Conservation (phyloP, 306 rosid genomes). For the Astragalus glycyphyllos region DNA sequence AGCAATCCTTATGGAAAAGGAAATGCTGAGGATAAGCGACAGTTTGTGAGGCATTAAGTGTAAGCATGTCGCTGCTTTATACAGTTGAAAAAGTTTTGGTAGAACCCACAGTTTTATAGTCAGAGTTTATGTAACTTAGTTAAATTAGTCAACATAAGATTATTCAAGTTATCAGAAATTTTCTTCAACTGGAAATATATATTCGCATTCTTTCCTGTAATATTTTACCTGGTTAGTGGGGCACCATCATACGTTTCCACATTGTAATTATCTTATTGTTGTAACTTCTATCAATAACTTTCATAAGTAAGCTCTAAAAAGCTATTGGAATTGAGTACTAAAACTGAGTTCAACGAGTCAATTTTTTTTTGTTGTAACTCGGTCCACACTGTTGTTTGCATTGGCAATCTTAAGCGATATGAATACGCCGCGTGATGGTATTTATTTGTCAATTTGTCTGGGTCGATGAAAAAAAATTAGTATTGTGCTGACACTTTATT, state of each 20-base stretch:
- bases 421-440: too few species aligned
- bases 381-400: too few species aligned
- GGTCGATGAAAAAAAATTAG: too few species aligned
- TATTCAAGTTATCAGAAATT: conserved; percentile 8
- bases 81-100: conserved; percentile 48
- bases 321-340: neutral
- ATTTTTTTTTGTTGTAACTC: too few species aligned
- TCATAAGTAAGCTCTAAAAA: neutral
- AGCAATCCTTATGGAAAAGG: conserved; percentile 73
- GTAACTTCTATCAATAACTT: conserved; percentile 15
- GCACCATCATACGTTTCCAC: neutral
- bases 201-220: neutral
- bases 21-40: conserved; percentile 50
- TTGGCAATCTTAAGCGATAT: too few species aligned
- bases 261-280: conserved; percentile 7
- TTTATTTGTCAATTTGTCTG: too few species aligned
- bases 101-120: conserved; percentile 31
- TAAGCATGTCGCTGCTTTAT: neutral
- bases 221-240: conserved; percentile 1
- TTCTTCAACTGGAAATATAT: neutral
- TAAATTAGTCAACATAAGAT: conserved; percentile 15
- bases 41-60: conserved; percentile 61
- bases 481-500: too few species aligned
- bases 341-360: neutral
- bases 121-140: conserved; percentile 28